Conservation (phyloP, 2,329 filamentous ascomycete species). For the Aspergillus amoenus region DNA sequence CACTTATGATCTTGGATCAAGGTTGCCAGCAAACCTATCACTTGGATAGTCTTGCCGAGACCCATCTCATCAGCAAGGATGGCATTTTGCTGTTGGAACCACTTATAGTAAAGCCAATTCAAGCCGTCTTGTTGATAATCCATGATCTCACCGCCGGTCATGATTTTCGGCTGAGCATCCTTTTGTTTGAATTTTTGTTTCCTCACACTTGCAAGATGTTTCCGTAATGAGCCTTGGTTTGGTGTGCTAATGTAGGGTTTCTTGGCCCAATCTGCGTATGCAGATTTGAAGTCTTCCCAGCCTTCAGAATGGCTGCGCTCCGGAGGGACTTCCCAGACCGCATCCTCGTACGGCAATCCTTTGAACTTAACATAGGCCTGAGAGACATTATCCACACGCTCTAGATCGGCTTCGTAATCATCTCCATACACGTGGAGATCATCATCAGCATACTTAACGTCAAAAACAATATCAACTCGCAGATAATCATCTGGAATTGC, state of each 20-base stretch:
- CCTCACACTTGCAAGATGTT: constrained; percentile 69
- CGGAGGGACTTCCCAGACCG: constrained; percentile 85
- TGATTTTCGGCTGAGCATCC: constrained; percentile 67
- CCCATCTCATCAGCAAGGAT: constrained; percentile 98
- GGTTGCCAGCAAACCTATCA: constrained; percentile 77
- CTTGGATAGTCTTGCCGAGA: constrained; percentile 93
- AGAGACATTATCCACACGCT: constrained; percentile 69
- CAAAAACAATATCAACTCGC: constrained; percentile 83
- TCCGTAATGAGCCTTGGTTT: constrained; percentile 56
- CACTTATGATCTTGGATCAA: constrained; percentile 69
- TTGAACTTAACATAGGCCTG: constrained; percentile 86
- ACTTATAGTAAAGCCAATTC: constrained; percentile 94
- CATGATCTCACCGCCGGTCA: constrained; percentile 83
- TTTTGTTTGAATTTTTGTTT: constrained; percentile 67
- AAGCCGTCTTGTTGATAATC: constrained; percentile 88
- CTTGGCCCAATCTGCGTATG: constrained; percentile 82
- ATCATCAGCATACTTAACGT: constrained; percentile 66
- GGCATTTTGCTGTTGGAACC: constrained; percentile 76
- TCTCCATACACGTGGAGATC: constrained; percentile 44
- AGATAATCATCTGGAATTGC: constrained; percentile 87
- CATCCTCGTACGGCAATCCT: constrained; percentile 85
- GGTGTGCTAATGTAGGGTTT: constrained; percentile 71
- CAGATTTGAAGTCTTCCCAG: constrained; percentile 76
- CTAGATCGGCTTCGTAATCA: constrained; percentile 68
- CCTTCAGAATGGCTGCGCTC: constrained; percentile 57